Base-by-base conservation (phyloP, 2,329 filamentous ascomycete species). In the Colletotrichum nymphaeae region DNA sequence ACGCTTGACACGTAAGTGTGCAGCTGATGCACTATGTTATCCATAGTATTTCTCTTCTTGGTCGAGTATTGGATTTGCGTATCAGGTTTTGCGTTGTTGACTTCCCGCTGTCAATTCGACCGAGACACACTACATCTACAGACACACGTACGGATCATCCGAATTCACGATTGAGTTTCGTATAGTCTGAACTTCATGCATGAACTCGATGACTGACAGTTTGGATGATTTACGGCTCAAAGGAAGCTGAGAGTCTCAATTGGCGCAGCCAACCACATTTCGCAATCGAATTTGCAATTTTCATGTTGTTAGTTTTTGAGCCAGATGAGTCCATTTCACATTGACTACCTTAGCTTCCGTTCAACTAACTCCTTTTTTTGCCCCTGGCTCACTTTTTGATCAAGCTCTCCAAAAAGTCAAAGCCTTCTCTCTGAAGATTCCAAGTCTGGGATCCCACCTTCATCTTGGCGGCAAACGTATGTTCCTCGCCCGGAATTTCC, bases 381-480 rank as follows among this genome's bases (percentile, higher is more conserved):
- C 1, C 30, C 30, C 6, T 5, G 8, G 7, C 3, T 71, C 56
- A 67, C 19, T 75, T 46, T n/a, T 46, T 35, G 63, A 72, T 63
- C 22, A 79, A 60, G 11, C 69, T 75, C 74, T 85, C 82, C 56
- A 85, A 70, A 68, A 85, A 85, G 60, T 85, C 82, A 75, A 86
- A 86, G 5, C 84, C 84, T 72, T 78, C 60, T 30, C 80, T 76
- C 76, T 85, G 83, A 46, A 83, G 70, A 55, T 80, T 74, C 80
- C 79, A 81, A 0, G 80, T 81, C 46, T 64, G 66, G 1, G 79
- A 80, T 1, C 83, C 83, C 67, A 83, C 82, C 71, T 80, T 72
- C 84, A 86, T 86, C 71, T 78, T 81, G 3, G 79, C 81, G 0
- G 82, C 82, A 78, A 86, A 86, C 2, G 83, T 85, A 74, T 86